A percentile compares a stretch with the other conserved stretches of the same genome.
Conservation (phyloP, 1,139 yeast species). For the Lodderomyces theae region DNA sequence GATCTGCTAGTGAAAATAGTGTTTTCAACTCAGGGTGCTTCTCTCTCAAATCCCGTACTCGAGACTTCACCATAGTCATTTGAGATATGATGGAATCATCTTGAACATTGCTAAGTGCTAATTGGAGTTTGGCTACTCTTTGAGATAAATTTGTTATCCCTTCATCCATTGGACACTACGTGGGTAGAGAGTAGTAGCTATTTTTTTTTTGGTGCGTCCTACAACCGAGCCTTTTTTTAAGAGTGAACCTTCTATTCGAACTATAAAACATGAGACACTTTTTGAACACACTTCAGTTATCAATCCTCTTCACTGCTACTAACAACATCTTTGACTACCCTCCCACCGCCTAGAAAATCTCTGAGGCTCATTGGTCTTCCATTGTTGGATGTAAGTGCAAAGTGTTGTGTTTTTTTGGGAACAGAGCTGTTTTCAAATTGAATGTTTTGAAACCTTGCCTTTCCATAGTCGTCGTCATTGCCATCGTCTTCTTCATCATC, state of each 20-base stretch:
- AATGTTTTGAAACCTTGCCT: slow-evolving; percentile 20
- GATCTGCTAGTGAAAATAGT: slow-evolving; percentile 18
- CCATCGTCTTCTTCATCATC: too few species aligned
- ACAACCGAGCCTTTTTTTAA: too few species aligned
- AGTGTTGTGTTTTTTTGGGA: background rate
- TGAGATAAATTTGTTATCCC: slow-evolving; percentile 7
- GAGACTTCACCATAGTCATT: slow-evolving; percentile 5
- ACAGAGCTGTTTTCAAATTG: slow-evolving; percentile 22
- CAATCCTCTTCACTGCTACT: slow-evolving; percentile 44
- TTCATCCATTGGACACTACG: slow-evolving; percentile 13
- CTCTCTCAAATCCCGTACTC: slow-evolving; percentile 18
- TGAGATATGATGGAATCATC: slow-evolving; percentile 7
- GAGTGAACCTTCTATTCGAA: too few species aligned
- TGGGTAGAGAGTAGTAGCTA: too few species aligned
- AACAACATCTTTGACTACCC: slow-evolving; percentile 26
- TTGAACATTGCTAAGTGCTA: slow-evolving; percentile 1
- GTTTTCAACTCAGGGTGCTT: slow-evolving; percentile 22
- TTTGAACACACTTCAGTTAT: too few species aligned
- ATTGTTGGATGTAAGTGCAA: background rate
- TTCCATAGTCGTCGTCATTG: slow-evolving; percentile 31
- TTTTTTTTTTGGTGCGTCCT: too few species aligned
- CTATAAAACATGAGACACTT: too few species aligned
- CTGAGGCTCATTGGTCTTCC: slow-evolving; percentile 40
- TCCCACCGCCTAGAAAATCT: slow-evolving; percentile 33
- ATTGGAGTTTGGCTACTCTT: slow-evolving; percentile 4